Conservation (phyloP, 257 asterid genomes). For the Fraxinus americana region DNA sequence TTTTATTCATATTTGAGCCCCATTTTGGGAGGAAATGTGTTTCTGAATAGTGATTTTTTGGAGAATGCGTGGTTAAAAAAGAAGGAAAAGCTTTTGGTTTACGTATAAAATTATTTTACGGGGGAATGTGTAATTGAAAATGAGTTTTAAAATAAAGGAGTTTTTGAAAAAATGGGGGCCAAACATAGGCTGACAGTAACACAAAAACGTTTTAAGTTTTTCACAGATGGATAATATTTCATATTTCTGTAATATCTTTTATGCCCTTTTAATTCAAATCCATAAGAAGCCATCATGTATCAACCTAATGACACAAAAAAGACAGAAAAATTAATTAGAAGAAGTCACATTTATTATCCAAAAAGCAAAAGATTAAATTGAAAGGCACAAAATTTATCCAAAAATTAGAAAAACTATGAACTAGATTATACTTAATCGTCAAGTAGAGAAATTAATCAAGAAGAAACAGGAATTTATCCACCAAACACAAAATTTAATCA, state of each 20-base stretch:
- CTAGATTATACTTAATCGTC: neutral
- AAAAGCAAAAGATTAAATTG: neutral
- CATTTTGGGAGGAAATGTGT: no score
- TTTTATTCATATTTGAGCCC: no score
- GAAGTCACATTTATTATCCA: neutral
- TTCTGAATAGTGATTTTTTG: no score
- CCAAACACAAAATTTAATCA: constrained; percentile 6
- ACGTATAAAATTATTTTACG: no score
- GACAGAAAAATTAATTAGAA: neutral
- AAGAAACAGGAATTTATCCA: neutral
- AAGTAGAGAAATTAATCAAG: neutral
- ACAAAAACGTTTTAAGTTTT: neutral
- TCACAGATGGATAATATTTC: neutral
- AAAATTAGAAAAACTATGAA: neutral
- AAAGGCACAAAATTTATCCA: neutral
- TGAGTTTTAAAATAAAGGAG: no score
- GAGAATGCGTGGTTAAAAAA: no score
- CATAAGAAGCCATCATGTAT: neutral
- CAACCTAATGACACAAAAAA: neutral
- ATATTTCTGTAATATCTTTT: neutral
- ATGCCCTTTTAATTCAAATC: neutral
- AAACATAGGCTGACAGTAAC: neutral
- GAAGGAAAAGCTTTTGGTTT: no score
- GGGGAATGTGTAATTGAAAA: no score
- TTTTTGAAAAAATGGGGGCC: no score